phyloP scores from a whole-genome alignment of 2,329 filamentous ascomycete species.

The Fonsecaea nubica region DNA sequence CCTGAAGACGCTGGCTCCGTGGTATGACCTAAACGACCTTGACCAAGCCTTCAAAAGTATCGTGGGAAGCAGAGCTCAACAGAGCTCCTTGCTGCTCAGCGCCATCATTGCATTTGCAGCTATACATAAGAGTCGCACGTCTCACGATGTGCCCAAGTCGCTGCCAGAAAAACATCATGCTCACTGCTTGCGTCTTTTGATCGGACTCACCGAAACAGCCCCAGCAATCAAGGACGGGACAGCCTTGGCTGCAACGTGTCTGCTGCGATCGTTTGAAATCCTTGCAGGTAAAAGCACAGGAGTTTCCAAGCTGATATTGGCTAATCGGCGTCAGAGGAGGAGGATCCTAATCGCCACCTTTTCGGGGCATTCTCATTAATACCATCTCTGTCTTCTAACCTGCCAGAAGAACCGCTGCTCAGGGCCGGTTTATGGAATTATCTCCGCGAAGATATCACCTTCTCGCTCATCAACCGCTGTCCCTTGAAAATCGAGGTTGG shows the following conservation, averaged over 20 bases:
- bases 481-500: constrained; percentile 52
- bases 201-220: constrained; percentile 47
- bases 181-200: constrained; percentile 50
- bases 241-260: constrained; percentile 56
- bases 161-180: constrained; percentile 52
- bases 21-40: constrained; percentile 58
- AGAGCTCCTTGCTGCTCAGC: constrained; percentile 53
- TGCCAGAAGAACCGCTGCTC: constrained; percentile 43
- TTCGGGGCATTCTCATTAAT: constrained; percentile 57
- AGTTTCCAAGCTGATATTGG: not conserved
- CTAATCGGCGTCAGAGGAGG: constrained; percentile 42
- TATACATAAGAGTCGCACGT: constrained; percentile 47
- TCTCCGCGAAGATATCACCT: constrained; percentile 60
- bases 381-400: constrained; percentile 41
- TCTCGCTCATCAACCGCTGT: constrained; percentile 56
- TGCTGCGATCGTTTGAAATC: constrained; percentile 59
- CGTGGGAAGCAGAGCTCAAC: constrained; percentile 49
- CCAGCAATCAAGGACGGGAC: constrained; percentile 47
- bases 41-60: constrained; percentile 45
- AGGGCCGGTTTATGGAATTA: constrained; percentile 60
- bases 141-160: constrained; percentile 37
- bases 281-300: constrained; percentile 47
- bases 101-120: constrained; percentile 56
- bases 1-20: constrained; percentile 46
- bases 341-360: constrained; percentile 55